Base-by-base conservation (phyloP, 805 yeast genomes). In the Torulaspora franciscae region DNA sequence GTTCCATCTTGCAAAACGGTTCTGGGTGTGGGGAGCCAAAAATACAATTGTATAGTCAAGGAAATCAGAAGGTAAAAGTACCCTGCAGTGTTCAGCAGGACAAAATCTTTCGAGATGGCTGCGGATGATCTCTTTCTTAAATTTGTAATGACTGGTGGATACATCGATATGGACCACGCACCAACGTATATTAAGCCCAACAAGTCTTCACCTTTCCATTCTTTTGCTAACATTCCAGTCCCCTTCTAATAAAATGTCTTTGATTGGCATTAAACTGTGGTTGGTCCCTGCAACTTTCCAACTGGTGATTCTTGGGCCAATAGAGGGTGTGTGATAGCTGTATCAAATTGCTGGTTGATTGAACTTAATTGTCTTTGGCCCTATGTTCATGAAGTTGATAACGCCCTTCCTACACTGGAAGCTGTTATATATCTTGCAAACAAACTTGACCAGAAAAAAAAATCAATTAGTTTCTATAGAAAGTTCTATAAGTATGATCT, bases 91-190 rank as follows among this genome's bases (percentile, higher is more conserved):
- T 76, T 77, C 38, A 77, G 47, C 19, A 69, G 58, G 2, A 74
- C 57, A 46, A 70, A 75, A 50, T 77, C 83, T 3, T 69, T 51
- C 0, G 81, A 77, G 1, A 77, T 55, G 0, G 80, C 79, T 41
- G 74, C 75, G 0, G 80, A 63, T 0, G 76, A 67, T 42, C 57
- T 61, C 11, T 68, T 58, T 23, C 51, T 58, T 51, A 65, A 67
- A 48, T 75, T 75, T 7, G 73, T 59, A 6, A 67, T 32, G 6
- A 77, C 42, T 2, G 77, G 73, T 3, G 81, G 79, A 48, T 77
- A 77, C 58, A 72, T 73, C 2, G 81, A 73, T 1, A 74, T 43
- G 11, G 79, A 63, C 75, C 75, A 71, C 39, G 70, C 68, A 4
- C 59, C 27, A 2, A 70, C 73, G 50, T 70, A 70, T 0, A 64